Base-by-base conservation (phyloP, 1,284 basidiomycete genomes). In the Fistulina hepatica region DNA sequence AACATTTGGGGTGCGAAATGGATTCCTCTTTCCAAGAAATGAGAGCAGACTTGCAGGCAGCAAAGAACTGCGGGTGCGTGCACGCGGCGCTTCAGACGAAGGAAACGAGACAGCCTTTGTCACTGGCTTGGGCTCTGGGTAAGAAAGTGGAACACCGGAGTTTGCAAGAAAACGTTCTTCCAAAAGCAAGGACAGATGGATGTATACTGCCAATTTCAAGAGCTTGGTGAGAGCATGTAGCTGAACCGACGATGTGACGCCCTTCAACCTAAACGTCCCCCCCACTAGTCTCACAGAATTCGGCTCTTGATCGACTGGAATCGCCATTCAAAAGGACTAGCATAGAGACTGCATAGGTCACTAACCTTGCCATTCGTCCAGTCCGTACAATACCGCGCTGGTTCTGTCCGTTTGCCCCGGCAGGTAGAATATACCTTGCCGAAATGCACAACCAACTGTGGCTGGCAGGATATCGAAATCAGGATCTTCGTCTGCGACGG, bases 121-220 rank as follows among this genome's bases (percentile, higher is more conserved):
- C 39, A 37, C 4, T n/a, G 48, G 44, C 39, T 61, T 63, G 2
- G 67, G 64, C 13, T 59, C 52, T 11, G 61, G 54, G 42, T 58
- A 71, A 24, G 58, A 57, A 11, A 80, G 55, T 4, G 54, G 50
- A 13, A 76, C 62, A 33, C 63, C 55, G 0, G 66, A 72, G 51
- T 76, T 64, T 5, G 58, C 45, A n/a, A 79, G 61, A 5, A 77
- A 52, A 31, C 69, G 64, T 49, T 80, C 75, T 48, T 81, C 77
- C 15, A 81, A 66, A 4, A 76, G 45, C 20, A 78, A 58, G 2
- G 76, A 71, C 2, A 79, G 61, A 44, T 76, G 70, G 11, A 66
- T 51, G 49, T 72, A 80, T n/a, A 74, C 55, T 2, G 69, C 52
- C 6, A 77, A 45, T 21, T 69, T 65, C n/a, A 81, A 65, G 9